Evolutionary conservation across 2,329 filamentous ascomycete genomes (phyloP), one percentile per base, ranked within the genome.

Genomic region (Ophiocordyceps camponoti-leonardi): DNA sequence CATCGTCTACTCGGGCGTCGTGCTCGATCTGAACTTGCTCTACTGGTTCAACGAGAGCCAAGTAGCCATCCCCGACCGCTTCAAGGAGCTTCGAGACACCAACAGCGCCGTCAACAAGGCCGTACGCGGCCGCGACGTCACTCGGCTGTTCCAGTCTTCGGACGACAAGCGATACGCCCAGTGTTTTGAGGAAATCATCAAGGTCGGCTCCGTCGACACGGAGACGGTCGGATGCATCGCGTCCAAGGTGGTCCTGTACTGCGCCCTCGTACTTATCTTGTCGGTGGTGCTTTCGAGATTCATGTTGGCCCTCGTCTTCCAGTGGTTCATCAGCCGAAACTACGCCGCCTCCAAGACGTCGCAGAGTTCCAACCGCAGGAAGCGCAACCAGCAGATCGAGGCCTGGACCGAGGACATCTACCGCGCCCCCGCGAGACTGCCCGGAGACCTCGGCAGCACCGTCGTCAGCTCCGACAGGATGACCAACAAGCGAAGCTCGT

Each of bases 401-500:
- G 90, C 95, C 56, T 98, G 92, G 92, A 83, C 82, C 14, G 86
- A 96, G 52, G 92, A 98, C 58, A 98, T 98, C 55, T 96, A 98
- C 63, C 83, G 87, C 41, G 84, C 90, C 4, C 86, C 87, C 22
- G 80, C 83, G 46, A 83, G 87, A 52, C 71, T 95, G 51, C 75
- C 81, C 4, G 92, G 79, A 18, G 78, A 94, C 54, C 67, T 82
- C 40, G 75, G 77, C 48, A 82, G 77, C 56, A 80, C 75, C 44
- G 73, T 78, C 48, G 72, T 71, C 12, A 64, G 67, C 44, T 77
- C 74, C 37, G 86, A 90, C 51, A 75, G 83, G 45, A 33, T 33
- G 31, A 72, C 68, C 46, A 86, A 74, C 73, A 94, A 90, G 67
- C 82, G 90, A 52, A 75, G 72, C 50, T 94, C 86, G 61, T 72